These are phyloP conservation scores for Austroboletus novae-zelandiae DNA, from an alignment of 1,284 basidiomycete species.

Conservation along the genomic window DNA sequence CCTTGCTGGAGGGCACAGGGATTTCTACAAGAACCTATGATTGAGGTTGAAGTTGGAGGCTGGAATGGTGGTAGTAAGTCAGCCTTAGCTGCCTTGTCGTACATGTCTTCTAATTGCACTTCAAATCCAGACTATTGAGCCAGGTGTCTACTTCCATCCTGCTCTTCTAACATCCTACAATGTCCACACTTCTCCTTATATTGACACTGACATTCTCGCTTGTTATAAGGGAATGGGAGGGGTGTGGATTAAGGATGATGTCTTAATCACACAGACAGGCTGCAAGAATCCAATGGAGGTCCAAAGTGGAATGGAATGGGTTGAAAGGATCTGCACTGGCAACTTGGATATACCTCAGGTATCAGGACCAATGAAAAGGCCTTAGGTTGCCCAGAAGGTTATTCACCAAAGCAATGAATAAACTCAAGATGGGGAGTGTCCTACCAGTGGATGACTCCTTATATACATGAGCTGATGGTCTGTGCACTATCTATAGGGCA, in stretches of 20 bases:
- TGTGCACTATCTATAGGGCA: too few species aligned
- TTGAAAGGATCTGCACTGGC: slow-evolving; percentile 77
- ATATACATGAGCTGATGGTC: too few species aligned
- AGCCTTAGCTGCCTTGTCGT: not conserved
- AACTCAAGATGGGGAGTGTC: too few species aligned
- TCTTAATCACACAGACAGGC: slow-evolving; percentile 65
- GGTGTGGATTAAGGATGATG: slow-evolving; percentile 87
- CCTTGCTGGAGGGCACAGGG: slow-evolving; percentile 37
- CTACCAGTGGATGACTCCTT: too few species aligned
- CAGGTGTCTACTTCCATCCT: slow-evolving; percentile 84
- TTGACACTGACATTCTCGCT: slow-evolving; percentile 70
- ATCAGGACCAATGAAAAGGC: too few species aligned
- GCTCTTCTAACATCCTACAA: slow-evolving; percentile 66
- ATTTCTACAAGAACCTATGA: slow-evolving; percentile 77
- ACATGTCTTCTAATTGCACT: not conserved
- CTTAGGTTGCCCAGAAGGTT: too few species aligned
- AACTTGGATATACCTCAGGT: slow-evolving; percentile 15
- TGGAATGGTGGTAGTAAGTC: slow-evolving; percentile 81
- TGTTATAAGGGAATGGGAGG: slow-evolving; percentile 80
- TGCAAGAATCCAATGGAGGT: slow-evolving; percentile 81
- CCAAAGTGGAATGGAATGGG: slow-evolving; percentile 72
- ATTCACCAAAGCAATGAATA: too few species aligned
- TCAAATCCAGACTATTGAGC: slow-evolving; percentile 71
- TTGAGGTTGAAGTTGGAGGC: slow-evolving; percentile 67
- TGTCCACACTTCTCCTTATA: slow-evolving; percentile 60